Conservation (phyloP, 129 eudicot species). For the Arctium minus region DNA sequence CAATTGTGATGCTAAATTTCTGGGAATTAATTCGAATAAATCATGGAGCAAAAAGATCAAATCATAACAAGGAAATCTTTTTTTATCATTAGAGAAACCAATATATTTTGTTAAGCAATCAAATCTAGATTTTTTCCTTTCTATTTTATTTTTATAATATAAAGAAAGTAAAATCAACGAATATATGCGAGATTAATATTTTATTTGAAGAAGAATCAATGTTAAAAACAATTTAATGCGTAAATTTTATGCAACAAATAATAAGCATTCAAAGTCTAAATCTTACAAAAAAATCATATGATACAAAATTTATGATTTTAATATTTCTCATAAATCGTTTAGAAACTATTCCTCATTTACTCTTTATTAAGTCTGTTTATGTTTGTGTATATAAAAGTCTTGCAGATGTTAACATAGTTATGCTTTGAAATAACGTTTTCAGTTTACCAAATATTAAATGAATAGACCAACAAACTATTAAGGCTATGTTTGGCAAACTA, state of each 20-base stretch:
- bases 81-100: neutral
- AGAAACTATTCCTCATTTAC: neutral
- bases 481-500: too few species aligned
- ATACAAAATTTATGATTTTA: neutral
- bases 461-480: neutral
- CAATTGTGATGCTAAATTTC: neutral
- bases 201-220: neutral
- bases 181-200: neutral
- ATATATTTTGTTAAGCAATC: constrained; percentile 15
- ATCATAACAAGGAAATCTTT: neutral
- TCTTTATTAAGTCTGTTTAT: neutral
- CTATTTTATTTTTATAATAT: neutral
- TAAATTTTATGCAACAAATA: neutral
- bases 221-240: neutral
- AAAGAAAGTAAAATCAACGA: neutral
- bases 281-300: neutral
- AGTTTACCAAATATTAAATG: neutral
- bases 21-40: neutral
- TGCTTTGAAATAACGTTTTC: neutral
- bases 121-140: constrained; percentile 8
- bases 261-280: neutral
- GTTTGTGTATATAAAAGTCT: neutral
- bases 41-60: constrained; percentile 2
- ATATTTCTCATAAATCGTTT: neutral
- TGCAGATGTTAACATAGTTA: neutral